A percentile compares a stretch with the other conserved stretches of the same genome.
phyloP scores from a whole-genome alignment of 495 filamentous ascomycete genomes.

The Penicillium bialowiezense region DNA sequence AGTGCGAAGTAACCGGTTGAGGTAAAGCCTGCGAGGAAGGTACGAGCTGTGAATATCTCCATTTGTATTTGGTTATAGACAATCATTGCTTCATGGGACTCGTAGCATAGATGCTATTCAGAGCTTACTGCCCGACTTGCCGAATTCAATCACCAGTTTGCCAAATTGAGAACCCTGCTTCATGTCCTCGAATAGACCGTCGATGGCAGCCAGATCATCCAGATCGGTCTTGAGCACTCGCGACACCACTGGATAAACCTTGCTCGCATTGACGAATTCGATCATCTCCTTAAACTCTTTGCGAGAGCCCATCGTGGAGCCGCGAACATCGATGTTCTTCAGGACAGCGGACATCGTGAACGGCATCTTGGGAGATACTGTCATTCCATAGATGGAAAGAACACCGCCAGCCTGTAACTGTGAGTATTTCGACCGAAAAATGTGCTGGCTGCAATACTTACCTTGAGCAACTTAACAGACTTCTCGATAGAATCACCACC shows the following conservation, averaged over 20 bases:
- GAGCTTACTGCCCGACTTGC: slow-evolving; percentile 43
- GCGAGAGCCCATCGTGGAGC: slow-evolving; percentile 73
- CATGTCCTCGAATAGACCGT: slow-evolving; percentile 72
- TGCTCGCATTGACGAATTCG: slow-evolving; percentile 61
- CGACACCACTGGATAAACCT: slow-evolving; percentile 63
- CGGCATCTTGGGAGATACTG: slow-evolving; percentile 67
- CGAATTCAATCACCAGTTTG: slow-evolving; percentile 66
- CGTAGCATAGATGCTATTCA: slow-evolving; percentile 18
- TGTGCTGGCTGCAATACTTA: slow-evolving; percentile 17
- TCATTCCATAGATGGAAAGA: slow-evolving; percentile 76
- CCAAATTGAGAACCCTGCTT: slow-evolving; percentile 73
- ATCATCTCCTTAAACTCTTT: slow-evolving; percentile 77
- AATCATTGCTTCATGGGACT: not conserved
- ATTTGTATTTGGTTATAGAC: slow-evolving; percentile 1
- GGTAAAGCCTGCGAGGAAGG: slow-evolving; percentile 2
- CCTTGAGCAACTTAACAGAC: slow-evolving; percentile 55
- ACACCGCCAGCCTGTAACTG: slow-evolving; percentile 55
- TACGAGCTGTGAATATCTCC: not conserved
- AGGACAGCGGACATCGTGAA: slow-evolving; percentile 69
- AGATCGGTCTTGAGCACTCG: slow-evolving; percentile 57
- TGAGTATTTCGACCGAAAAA: not conserved
- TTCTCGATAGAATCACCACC: slow-evolving; percentile 69
- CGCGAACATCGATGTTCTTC: slow-evolving; percentile 70
- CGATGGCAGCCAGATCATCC: slow-evolving; percentile 61
- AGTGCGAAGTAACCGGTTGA: too few species aligned